Conservation (phyloP, 352 stramenopile species). For the Phytopythium mirpurense region DNA sequence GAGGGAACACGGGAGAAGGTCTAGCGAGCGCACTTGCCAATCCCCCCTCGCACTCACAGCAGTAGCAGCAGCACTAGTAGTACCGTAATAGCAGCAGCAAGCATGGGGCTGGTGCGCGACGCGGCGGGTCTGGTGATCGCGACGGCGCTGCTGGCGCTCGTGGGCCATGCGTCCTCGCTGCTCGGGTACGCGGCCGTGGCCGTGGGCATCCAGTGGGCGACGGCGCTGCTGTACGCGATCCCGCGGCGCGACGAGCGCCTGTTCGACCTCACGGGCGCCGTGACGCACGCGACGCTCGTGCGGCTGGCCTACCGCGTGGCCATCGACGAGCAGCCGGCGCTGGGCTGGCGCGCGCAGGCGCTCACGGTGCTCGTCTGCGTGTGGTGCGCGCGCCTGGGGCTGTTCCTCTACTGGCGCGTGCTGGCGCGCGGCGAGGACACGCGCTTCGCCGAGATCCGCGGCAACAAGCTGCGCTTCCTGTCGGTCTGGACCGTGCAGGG, state of each 20-base stretch:
- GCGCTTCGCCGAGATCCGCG: constrained; percentile 64
- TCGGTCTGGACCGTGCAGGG: constrained; percentile 78
- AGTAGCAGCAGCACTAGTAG: too few species aligned
- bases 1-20: too few species aligned
- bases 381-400: constrained; percentile 73
- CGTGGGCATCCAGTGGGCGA: constrained; percentile 62
- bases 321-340: not conserved
- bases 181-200: constrained; percentile 44
- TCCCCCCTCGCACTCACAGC: too few species aligned
- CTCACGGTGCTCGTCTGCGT: constrained; percentile 66
- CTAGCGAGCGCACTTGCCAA: too few species aligned
- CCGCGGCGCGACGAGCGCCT: constrained; percentile 69
- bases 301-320: constrained; percentile 29
- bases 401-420: constrained; percentile 80
- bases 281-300: constrained; percentile 62
- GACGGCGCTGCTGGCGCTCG: constrained; percentile 26
- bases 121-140: constrained; percentile 29
- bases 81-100: too few species aligned
- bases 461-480: constrained; percentile 65
- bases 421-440: constrained; percentile 56
- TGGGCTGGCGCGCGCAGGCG: constrained; percentile 46
- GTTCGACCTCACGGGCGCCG: constrained; percentile 81
- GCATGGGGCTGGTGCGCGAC: constrained; percentile 40
- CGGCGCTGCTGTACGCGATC: constrained; percentile 52
- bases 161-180: constrained; percentile 30